Conservation (phyloP, 2,329 filamentous ascomycete species). For the Sporothrix variecibatus region DNA sequence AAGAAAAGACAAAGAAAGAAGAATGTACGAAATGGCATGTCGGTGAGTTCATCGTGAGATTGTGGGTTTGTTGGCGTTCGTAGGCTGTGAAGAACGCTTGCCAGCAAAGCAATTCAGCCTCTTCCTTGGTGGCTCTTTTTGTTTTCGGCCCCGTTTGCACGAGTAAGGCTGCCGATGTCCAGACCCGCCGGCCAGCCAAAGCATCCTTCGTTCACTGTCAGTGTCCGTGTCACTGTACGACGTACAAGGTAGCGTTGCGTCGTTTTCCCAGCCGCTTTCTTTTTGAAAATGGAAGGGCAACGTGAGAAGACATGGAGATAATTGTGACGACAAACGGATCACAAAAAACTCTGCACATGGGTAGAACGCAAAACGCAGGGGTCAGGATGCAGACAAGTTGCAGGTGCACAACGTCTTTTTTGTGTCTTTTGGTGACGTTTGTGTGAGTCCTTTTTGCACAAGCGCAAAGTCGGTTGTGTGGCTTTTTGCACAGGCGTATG, state of each 20-base stretch:
- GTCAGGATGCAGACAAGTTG: neutral
- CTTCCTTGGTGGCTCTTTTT: neutral
- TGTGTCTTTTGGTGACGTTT: neutral
- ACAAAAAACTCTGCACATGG: constrained; percentile 2
- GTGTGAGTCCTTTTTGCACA: constrained; percentile 3
- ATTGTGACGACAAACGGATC: neutral
- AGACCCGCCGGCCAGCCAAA: neutral
- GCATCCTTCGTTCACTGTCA: neutral
- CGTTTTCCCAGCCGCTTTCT: constrained; percentile 15
- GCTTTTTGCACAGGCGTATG: neutral
- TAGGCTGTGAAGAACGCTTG: neutral
- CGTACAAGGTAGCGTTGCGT: neutral
- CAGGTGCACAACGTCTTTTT: neutral
- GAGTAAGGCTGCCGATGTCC: neutral
- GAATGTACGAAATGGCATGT: neutral
- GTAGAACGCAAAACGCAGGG: neutral
- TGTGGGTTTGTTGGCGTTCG: neutral
- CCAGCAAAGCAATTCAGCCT: constrained; percentile 20
- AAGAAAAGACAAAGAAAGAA: neutral
- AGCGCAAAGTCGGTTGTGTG: neutral
- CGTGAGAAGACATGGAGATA: too few species aligned
- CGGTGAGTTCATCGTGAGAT: neutral
- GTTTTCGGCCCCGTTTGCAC: neutral
- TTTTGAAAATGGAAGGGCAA: neutral
- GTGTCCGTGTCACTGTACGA: neutral